A percentile compares a stretch with the other conserved stretches of the same genome.
Evolutionary conservation across 2,329 filamentous ascomycete species (phyloP).

Genomic region (Cercospora citrullina): DNA sequence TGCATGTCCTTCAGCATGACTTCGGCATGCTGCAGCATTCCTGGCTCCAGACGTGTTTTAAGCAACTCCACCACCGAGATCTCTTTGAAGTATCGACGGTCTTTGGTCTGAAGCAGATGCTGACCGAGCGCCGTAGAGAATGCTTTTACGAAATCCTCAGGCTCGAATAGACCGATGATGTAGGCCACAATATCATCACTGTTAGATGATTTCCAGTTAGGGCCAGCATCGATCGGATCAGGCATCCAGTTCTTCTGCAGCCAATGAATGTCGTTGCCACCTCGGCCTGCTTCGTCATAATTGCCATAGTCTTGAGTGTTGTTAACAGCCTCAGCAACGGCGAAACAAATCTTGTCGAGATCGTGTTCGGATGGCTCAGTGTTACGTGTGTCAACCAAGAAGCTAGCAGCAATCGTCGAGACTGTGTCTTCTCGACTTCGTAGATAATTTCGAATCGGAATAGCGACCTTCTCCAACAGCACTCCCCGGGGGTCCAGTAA

Average conservation of each 20-base stretch:
- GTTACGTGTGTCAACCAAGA: constrained; percentile 60
- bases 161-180: constrained; percentile 82
- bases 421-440: constrained; percentile 77
- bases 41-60: constrained; percentile 84
- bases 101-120: constrained; percentile 66
- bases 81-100: constrained; percentile 70
- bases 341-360: constrained; percentile 57
- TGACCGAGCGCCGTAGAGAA: constrained; percentile 88
- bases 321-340: constrained; percentile 67
- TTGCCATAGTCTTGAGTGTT: constrained; percentile 56
- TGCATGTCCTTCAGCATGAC: constrained; percentile 95
- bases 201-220: constrained; percentile 84
- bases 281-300: constrained; percentile 60
- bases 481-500: constrained; percentile 75
- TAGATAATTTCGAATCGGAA: constrained; percentile 72
- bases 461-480: constrained; percentile 70
- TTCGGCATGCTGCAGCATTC: constrained; percentile 84
- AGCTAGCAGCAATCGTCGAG: constrained; percentile 71
- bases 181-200: constrained; percentile 90
- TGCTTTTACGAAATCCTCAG: constrained; percentile 93
- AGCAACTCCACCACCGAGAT: constrained; percentile 80
- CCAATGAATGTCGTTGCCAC: constrained; percentile 56
- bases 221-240: constrained; percentile 87
- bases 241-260: constrained; percentile 92
- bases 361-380: constrained; percentile 24